Evolutionary conservation across 2,329 filamentous ascomycete genomes (phyloP).

Genomic region (Alternaria angustiovoidea): DNA sequence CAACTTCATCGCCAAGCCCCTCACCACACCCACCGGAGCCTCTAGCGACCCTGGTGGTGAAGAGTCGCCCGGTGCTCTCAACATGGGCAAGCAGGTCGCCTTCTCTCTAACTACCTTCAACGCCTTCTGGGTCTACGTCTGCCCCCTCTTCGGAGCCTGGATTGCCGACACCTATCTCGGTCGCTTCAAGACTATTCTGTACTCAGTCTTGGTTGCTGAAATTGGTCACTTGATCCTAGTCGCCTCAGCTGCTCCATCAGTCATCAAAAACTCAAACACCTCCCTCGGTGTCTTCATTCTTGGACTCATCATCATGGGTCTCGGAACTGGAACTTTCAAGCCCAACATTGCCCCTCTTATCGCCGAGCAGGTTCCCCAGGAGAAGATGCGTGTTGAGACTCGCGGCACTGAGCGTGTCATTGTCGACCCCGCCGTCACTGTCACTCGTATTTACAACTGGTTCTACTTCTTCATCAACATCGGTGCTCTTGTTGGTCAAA

Average conservation of each 20-base stretch:
- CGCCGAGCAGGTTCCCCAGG: slow-evolving; percentile 71
- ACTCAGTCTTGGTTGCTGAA: slow-evolving; percentile 67
- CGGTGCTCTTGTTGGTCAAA: slow-evolving; percentile 47
- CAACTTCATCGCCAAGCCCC: slow-evolving; percentile 49
- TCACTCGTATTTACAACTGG: slow-evolving; percentile 72
- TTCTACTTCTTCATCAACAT: slow-evolving; percentile 53
- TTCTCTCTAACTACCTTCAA: slow-evolving; percentile 63
- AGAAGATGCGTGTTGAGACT: slow-evolving; percentile 57
- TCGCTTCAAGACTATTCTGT: slow-evolving; percentile 67
- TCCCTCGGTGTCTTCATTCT: slow-evolving; percentile 65
- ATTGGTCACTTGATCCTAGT: slow-evolving; percentile 64
- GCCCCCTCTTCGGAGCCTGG: slow-evolving; percentile 66
- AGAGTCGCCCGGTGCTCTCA: slow-evolving; percentile 59
- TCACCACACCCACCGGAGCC: slow-evolving; percentile 40
- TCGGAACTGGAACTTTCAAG: slow-evolving; percentile 75
- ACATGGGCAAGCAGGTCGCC: slow-evolving; percentile 62
- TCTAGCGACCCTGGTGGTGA: too few species aligned
- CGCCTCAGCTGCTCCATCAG: slow-evolving; percentile 57
- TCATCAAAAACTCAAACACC: slow-evolving; percentile 44
- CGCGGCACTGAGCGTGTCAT: slow-evolving; percentile 66
- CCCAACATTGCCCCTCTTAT: slow-evolving; percentile 66
- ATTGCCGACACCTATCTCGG: slow-evolving; percentile 68
- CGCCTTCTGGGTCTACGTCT: slow-evolving; percentile 65
- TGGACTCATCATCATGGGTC: slow-evolving; percentile 68
- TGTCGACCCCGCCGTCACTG: slow-evolving; percentile 71